Evolutionary conservation across 768 basidiomycete genomes (phyloP), one percentile per base, ranked within the genome.

Genomic region (Kwoniella pini): DNA sequence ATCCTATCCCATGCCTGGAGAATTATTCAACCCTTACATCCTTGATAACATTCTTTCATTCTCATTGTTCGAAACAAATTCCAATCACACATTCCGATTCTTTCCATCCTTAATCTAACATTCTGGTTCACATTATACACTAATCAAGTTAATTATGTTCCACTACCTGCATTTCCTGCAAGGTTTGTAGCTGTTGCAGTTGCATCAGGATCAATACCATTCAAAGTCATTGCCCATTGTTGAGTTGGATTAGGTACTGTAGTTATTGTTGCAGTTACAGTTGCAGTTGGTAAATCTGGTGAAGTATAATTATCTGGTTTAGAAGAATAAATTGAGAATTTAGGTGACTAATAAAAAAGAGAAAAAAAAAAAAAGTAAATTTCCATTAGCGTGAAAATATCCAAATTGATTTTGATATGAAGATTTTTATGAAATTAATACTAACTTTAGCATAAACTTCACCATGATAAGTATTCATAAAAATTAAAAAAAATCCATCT

Each of bases 381-480:
- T n/a, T n/a, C n/a, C n/a, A n/a, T n/a, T n/a, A n/a, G 7, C 33
- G 33, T 36, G 7, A 15, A 15, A 15, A 9, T 36, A 36, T 36
- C 33, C 9, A 9, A 15, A 36, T 36, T 15, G 15, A 36, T 36
- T 36, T 36, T 36, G 33, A 33, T 15, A 7, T n/a, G n/a, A n/a
- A n/a, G n/a, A n/a, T n/a, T n/a, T n/a, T n/a, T n/a, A n/a, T n/a
- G n/a, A n/a, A n/a, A n/a, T n/a, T n/a, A n/a, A 36, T 28, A 60
- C 64, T 55, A 48, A 70, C 68, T 48, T 67, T 71, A 24, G 64
- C 56, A 57, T 74, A 78, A 11, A 78, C 75, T 30, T 71, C 57
- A 17, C 77, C 77, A 54, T 69, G 64, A 21, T 64, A 60, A 15
- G 75, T 78, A 61, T 76, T 68, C 68, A 78, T 72, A 64, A 78